phyloP scores from a whole-genome alignment of 2,329 filamentous ascomycete genomes.

The Colletotrichum salicis region DNA sequence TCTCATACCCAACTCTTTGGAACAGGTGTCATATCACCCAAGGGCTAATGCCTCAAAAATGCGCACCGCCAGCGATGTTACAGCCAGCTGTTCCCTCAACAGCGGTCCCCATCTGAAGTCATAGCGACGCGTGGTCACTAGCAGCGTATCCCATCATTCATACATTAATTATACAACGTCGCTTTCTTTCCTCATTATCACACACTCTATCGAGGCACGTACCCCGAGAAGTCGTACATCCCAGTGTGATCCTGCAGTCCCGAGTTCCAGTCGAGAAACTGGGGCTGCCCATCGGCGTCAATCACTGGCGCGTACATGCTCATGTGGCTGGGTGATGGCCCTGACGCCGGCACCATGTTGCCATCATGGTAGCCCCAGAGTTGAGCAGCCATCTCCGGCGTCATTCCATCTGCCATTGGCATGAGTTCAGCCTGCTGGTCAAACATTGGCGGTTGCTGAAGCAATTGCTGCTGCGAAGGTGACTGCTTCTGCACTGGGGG shows the following conservation, averaged over 20 bases:
- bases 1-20: background rate
- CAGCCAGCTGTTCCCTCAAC: background rate
- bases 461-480: constrained; percentile 1
- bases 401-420: constrained; percentile 11
- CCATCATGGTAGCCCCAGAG: constrained; percentile 20
- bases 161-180: constrained; percentile 1
- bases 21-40: background rate
- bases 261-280: constrained; percentile 17
- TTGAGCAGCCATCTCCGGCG: constrained; percentile 26
- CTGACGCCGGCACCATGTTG: background rate
- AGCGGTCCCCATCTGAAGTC: background rate
- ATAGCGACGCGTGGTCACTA: background rate
- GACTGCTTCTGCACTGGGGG: constrained; percentile 3
- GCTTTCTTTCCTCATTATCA: background rate
- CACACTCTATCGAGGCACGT: constrained; percentile 13
- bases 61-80: background rate
- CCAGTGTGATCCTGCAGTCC: constrained; percentile 21
- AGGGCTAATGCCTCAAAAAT: background rate
- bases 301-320: constrained; percentile 7
- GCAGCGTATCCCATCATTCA: background rate
- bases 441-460: background rate
- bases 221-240: constrained; percentile 28
- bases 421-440: constrained; percentile 8
- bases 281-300: background rate
- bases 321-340: constrained; percentile 3